Base-by-base conservation (phyloP, 179 eudicot genomes). In the Nepenthes alata region DNA sequence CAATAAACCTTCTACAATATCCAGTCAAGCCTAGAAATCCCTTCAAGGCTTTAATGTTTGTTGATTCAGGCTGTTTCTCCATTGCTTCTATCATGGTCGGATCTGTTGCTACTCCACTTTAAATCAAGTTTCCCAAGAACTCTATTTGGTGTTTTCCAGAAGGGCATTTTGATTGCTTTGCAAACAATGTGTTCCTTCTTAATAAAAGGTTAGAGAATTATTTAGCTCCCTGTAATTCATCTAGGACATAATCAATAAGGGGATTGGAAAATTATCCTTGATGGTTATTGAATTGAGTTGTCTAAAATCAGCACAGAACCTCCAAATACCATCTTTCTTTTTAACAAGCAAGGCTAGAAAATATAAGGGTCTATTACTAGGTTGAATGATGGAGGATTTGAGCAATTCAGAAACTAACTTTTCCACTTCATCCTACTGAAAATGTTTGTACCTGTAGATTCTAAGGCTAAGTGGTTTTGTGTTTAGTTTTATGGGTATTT, bases 181-280 rank as follows among this genome's bases (percentile, higher is more conserved):
- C 13, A 51, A 25, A 5, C 6, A 51, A 14, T 4, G 4, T 3
- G 11, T 51, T 51, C 4, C 16, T 51, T 4, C 16, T 12, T 11
- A 51, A 14, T 25, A 4, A 5, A 3, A 4, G 10, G 11, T 4
- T 55, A 4, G 58, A 55, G 37, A n/a, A 55, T 9, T 3, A 5
- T 11, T 35, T 9, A n/a, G 58, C 34, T 8, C 58, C 58, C n/a
- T 55, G 37, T 55, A 55, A 55, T 35, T 55, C 35, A 14, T 55
- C 58, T 35, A 14, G 5, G 2, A 55, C 4, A 3, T 14, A 25
- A 5, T 51, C 55, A 12, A 51, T 14, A 6, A 35, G 11, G 58
- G 2, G 25, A 25, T 50, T 7, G 15, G 53, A 11, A 5, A 50
- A 3, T 50, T 50, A 13, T 50, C 12, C 12, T 10, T 50, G 11